Conservation (phyloP, 805 yeast genomes). For the Zygosaccharomyces kombuchaensis region DNA sequence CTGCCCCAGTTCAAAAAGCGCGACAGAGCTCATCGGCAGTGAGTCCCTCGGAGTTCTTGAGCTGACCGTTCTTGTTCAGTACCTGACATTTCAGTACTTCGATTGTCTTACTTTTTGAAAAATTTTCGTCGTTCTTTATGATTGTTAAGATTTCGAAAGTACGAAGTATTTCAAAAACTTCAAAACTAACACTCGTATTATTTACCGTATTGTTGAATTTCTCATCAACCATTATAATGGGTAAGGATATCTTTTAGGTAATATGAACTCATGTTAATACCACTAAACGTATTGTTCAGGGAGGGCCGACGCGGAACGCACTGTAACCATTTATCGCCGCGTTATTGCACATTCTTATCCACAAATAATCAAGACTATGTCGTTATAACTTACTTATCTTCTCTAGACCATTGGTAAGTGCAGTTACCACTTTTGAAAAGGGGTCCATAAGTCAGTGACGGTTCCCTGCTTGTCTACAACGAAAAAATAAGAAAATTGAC, state of each 20-base stretch:
- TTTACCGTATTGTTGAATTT: slow-evolving; percentile 16
- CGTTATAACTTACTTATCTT: neutral
- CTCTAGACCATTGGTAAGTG: neutral
- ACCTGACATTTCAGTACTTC: neutral
- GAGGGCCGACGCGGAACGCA: slow-evolving; percentile 51
- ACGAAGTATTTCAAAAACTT: neutral
- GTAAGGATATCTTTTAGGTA: slow-evolving; percentile 42
- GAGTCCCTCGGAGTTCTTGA: neutral
- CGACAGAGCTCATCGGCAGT: neutral
- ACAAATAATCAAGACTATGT: slow-evolving; percentile 35
- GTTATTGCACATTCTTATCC: slow-evolving; percentile 40
- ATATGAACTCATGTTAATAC: slow-evolving; percentile 32
- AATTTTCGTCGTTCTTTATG: slow-evolving; percentile 14
- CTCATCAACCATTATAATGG: slow-evolving; percentile 56
- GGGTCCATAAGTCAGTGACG: slow-evolving; percentile 62
- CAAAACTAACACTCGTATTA: neutral
- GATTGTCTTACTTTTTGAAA: slow-evolving; percentile 1
- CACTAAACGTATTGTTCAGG: slow-evolving; percentile 33
- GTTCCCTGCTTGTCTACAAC: slow-evolving; percentile 46
- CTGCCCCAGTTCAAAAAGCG: slow-evolving; percentile 16
- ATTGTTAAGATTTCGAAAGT: neutral
- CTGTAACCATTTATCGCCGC: slow-evolving; percentile 47
- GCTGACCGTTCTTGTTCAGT: neutral
- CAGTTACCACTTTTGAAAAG: slow-evolving; percentile 48
- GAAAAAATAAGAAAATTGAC: slow-evolving; percentile 54